phyloP scores from a whole-genome alignment of 129 eudicot species.

The Flaveria brownii region DNA sequence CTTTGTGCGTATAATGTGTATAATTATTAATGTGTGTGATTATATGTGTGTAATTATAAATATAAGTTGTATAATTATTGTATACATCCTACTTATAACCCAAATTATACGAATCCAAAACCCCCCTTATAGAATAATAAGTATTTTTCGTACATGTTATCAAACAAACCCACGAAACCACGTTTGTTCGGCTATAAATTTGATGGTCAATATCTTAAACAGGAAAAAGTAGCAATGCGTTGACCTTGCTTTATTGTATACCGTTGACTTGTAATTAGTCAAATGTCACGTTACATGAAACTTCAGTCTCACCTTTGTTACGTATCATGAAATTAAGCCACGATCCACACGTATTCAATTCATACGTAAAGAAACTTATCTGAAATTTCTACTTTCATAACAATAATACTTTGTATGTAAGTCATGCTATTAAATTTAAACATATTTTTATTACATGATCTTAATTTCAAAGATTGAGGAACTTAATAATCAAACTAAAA shows the following conservation, averaged over 20 bases:
- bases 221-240: conserved; percentile 19
- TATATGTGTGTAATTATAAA: too few relatives aligned
- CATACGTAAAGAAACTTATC: neutral
- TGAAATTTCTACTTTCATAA: neutral
- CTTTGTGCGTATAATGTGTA: too few relatives aligned
- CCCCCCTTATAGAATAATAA: too few relatives aligned
- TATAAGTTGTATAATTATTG: too few relatives aligned
- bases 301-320: conserved; percentile 26
- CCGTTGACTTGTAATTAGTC: conserved; percentile 18
- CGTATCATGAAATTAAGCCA: conserved; percentile 24
- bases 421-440: too few relatives aligned
- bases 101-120: too few relatives aligned
- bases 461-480: too few relatives aligned
- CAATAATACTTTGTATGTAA: too few relatives aligned
- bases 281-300: conserved; percentile 23
- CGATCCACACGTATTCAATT: conserved; percentile 1
- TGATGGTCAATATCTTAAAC: conserved; percentile 13
- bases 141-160: neutral
- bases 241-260: conserved; percentile 19
- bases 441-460: too few relatives aligned
- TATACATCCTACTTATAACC: too few relatives aligned
- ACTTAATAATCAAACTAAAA: too few relatives aligned
- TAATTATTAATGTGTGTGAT: too few relatives aligned
- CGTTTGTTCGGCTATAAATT: neutral
- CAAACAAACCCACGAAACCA: neutral